Percentiles rank a stretch among this genome's conserved stretches.
These are phyloP conservation scores for Pythium monospermum DNA, from an alignment of 352 stramenopile genomes.

Conservation along the genomic window DNA sequence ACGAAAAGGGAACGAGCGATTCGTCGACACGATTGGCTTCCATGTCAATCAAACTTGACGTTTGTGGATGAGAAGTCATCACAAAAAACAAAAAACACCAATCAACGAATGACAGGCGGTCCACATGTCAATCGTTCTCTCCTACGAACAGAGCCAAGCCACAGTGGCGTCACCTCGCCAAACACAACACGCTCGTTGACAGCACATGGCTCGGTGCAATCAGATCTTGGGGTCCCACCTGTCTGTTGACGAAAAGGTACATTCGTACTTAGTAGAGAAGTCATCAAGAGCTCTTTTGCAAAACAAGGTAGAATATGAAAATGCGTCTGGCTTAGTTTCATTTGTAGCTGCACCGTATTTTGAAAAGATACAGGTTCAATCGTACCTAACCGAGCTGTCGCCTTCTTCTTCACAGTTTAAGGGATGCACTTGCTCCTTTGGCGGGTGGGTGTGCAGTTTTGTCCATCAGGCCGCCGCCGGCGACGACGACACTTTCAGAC, in stretches of 20 bases:
- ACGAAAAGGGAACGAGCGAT: no score
- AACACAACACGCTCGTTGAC: conserved; percentile 11
- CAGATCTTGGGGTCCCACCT: conserved; percentile 6
- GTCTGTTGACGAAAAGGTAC: background rate
- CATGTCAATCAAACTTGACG: no score
- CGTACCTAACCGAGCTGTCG: conserved; percentile 10
- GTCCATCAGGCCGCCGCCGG: no score
- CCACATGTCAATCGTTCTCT: no score
- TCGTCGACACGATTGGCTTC: no score
- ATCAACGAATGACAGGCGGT: no score
- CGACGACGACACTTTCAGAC: background rate
- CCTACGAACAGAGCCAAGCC: conserved; percentile 11
- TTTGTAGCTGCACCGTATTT: conserved; percentile 9
- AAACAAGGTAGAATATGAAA: conserved; percentile 6
- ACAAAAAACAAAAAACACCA: no score
- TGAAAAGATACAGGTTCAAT: background rate
- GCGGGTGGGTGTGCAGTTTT: no score
- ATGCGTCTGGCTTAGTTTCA: background rate
- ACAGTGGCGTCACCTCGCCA: no score
- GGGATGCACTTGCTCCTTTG: background rate
- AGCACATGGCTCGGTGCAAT: background rate
- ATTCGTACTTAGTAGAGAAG: conserved; percentile 12
- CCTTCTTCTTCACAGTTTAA: background rate
- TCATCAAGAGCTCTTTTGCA: conserved; percentile 11
- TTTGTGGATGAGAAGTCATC: no score